Evolutionary conservation across 306 rosid genomes (phyloP).

Genomic region (Abrus precatorius): DNA sequence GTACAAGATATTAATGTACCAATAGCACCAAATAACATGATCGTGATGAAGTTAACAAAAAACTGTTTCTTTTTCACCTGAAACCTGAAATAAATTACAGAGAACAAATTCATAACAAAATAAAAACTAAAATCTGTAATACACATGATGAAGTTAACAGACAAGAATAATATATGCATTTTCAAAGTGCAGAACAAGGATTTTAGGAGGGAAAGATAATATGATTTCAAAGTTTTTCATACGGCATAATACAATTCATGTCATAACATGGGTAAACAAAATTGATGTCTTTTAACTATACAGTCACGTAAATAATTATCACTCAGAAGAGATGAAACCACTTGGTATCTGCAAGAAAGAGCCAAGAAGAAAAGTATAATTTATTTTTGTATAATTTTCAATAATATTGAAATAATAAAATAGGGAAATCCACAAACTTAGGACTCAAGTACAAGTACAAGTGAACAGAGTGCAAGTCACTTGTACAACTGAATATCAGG

Average conservation of each 20-base stretch:
- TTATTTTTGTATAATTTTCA: not conserved
- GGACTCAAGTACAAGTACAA: constrained; percentile 19
- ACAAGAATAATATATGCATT: constrained; percentile 2
- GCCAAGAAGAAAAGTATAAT: constrained; percentile 4
- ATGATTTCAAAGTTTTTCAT: constrained; percentile 11
- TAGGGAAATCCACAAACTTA: constrained; percentile 17
- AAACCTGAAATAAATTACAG: constrained; percentile 72
- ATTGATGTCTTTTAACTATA: not conserved
- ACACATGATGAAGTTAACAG: constrained; percentile 6
- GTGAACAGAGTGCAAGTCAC: not conserved
- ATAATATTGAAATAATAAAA: constrained; percentile 20
- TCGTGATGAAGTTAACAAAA: constrained; percentile 88
- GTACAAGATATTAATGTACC: constrained; percentile 88
- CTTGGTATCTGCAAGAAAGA: constrained; percentile 18
- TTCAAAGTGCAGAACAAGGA: constrained; percentile 18
- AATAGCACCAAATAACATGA: constrained; percentile 89
- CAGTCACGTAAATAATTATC: constrained; percentile 1
- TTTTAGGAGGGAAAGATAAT: not conserved
- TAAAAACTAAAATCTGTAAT: constrained; percentile 20
- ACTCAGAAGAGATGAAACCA: constrained; percentile 7
- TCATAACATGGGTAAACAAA: constrained; percentile 18
- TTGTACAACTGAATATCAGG: constrained; percentile 1
- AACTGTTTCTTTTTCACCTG: constrained; percentile 99
- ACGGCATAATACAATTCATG: not conserved
- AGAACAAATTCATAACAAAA: constrained; percentile 42